These are phyloP conservation scores for Botrytis squamosa DNA, from an alignment of 2,329 filamentous ascomycete species.

Conservation along the genomic window DNA sequence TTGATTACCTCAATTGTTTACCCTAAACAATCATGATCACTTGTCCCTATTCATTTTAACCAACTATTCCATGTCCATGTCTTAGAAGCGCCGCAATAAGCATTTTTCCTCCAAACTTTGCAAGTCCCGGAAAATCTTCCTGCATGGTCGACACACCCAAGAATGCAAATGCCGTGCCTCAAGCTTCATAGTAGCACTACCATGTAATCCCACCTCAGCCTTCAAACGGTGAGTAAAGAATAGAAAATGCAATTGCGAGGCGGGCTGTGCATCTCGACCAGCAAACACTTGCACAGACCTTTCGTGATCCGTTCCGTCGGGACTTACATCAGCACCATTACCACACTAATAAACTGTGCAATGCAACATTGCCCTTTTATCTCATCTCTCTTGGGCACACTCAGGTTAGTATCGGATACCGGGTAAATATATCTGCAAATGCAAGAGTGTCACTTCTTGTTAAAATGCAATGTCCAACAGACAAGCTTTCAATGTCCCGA, in stretches of 20 bases:
- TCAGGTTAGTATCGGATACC: neutral
- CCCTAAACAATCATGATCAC: neutral
- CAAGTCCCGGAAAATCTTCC: slow-evolving; percentile 8
- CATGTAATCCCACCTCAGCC: neutral
- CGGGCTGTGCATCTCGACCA: slow-evolving; percentile 6
- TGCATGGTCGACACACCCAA: slow-evolving; percentile 1
- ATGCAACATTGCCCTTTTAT: neutral
- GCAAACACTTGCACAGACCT: slow-evolving; percentile 10
- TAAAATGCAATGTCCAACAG: neutral
- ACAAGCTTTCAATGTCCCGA: neutral
- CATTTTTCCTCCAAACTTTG: neutral
- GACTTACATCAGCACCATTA: slow-evolving; percentile 9
- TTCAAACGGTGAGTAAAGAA: slow-evolving; percentile 7
- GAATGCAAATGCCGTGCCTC: neutral
- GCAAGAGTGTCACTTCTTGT: neutral
- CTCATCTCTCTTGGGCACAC: neutral
- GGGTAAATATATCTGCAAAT: slow-evolving; percentile 5
- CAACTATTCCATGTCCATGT: neutral
- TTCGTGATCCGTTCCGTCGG: neutral
- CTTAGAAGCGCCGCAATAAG: neutral
- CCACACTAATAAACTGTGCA: neutral
- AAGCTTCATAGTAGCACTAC: neutral
- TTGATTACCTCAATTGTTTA: neutral
- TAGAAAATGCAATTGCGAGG: neutral
- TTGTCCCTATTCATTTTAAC: neutral